phyloP scores from a whole-genome alignment of 2,329 filamentous ascomycete genomes.

The Mariannaea sp. region DNA sequence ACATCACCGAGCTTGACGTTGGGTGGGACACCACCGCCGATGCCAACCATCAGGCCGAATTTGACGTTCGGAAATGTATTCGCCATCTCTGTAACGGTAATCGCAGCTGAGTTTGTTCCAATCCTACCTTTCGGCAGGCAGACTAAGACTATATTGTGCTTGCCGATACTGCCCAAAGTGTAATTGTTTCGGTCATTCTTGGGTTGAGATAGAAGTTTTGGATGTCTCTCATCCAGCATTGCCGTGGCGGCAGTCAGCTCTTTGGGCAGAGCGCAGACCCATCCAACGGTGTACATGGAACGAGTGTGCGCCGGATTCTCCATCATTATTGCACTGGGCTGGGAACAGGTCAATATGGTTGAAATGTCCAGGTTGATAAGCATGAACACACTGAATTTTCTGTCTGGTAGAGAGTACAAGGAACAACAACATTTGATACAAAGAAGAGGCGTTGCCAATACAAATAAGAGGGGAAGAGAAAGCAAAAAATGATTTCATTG shows the following conservation, averaged over 20 bases:
- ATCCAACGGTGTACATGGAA: slow-evolving; percentile 21
- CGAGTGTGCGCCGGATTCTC: too few relatives aligned
- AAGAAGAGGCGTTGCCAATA: too few relatives aligned
- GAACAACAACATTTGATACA: too few relatives aligned
- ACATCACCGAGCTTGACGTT: background rate
- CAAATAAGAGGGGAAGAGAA: too few relatives aligned
- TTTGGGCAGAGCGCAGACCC: slow-evolving; percentile 18
- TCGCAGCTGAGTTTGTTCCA: background rate
- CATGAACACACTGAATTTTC: too few relatives aligned
- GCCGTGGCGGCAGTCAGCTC: slow-evolving; percentile 11
- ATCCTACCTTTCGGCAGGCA: background rate
- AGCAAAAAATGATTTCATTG: too few relatives aligned
- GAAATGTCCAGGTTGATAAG: too few relatives aligned
- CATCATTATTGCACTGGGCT: too few relatives aligned
- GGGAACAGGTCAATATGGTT: too few relatives aligned
- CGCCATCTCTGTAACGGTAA: background rate
- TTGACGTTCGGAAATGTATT: background rate
- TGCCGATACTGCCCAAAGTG: background rate
- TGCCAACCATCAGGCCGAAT: slow-evolving; percentile 3
- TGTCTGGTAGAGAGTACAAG: too few relatives aligned
- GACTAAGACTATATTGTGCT: slow-evolving; percentile 10
- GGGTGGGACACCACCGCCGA: background rate
- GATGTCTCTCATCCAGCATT: slow-evolving; percentile 9
- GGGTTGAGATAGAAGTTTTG: background rate
- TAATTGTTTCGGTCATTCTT: background rate